Conservation (phyloP, 1,139 yeast species). For the Debaryomycetaceae sp. region DNA sequence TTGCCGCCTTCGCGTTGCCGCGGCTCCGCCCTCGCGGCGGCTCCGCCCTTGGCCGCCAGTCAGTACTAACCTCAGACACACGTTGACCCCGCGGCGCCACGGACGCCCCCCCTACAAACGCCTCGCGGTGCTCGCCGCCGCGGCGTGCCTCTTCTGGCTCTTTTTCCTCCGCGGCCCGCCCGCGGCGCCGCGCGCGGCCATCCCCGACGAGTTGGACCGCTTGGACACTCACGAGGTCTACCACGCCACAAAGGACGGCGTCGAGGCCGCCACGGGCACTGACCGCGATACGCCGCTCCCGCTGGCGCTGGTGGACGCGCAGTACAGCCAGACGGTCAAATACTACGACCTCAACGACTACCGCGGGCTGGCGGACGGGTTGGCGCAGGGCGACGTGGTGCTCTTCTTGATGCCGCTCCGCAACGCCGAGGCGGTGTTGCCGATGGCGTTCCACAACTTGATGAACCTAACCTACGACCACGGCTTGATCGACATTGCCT, state of each 20-base stretch:
- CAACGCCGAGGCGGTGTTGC: constrained; percentile 76
- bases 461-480: constrained; percentile 87
- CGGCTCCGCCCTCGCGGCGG: no score
- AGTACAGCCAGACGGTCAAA: constrained; percentile 41
- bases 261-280: constrained; percentile 11
- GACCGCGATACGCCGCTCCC: constrained; percentile 7
- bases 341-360: constrained; percentile 58
- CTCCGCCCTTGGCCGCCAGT: no score
- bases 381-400: constrained; percentile 57
- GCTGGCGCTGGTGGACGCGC: constrained; percentile 14
- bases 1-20: no score
- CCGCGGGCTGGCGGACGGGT: constrained; percentile 53
- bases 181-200: constrained; percentile 1
- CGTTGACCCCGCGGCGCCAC: no score
- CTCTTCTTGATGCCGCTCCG: constrained; percentile 73
- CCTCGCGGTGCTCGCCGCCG: no score
- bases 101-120: no score
- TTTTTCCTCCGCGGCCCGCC: constrained; percentile 8
- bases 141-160: constrained; percentile 9
- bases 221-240: constrained; percentile 22
- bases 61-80: no score
- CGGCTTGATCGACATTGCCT: constrained; percentile 74
- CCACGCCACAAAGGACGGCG: constrained; percentile 37
- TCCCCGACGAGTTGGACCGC: constrained; percentile 2
- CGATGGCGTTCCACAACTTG: constrained; percentile 78